phyloP scores from a whole-genome alignment of 768 basidiomycete species.

The Cytidiella melzeri region DNA sequence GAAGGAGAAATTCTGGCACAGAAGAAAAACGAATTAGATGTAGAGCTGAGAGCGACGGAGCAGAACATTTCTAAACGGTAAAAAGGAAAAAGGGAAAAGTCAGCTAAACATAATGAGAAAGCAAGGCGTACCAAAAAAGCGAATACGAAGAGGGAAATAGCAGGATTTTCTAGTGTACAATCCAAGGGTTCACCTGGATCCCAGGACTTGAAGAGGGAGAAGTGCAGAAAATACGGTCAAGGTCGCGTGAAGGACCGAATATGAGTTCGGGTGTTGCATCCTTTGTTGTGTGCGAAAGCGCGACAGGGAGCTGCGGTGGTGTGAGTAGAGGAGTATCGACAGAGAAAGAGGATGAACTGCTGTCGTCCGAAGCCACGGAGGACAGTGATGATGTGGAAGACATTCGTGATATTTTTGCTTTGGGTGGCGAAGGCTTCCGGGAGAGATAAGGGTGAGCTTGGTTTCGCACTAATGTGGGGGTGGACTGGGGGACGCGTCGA shows the following conservation, averaged over 20 bases:
- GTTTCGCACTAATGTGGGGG: background rate
- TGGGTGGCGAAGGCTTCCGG: background rate
- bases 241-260: no score
- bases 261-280: background rate
- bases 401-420: background rate
- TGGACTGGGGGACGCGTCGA: background rate
- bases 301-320: background rate
- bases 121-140: background rate
- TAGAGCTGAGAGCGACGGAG: background rate
- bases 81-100: background rate
- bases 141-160: no score
- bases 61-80: background rate
- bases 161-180: no score
- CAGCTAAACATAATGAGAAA: background rate
- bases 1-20: background rate
- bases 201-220: no score
- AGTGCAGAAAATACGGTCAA: conserved; percentile 3
- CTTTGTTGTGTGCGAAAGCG: background rate
- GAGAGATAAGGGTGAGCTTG: background rate
- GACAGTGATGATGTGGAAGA: background rate
- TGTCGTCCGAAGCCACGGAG: background rate
- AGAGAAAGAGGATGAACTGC: no score
- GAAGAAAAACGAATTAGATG: background rate
- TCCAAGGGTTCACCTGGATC: background rate
- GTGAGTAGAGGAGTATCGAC: background rate